phyloP scores from a whole-genome alignment of 1,284 basidiomycete genomes.

The Neotropicomus parvogracilis region DNA sequence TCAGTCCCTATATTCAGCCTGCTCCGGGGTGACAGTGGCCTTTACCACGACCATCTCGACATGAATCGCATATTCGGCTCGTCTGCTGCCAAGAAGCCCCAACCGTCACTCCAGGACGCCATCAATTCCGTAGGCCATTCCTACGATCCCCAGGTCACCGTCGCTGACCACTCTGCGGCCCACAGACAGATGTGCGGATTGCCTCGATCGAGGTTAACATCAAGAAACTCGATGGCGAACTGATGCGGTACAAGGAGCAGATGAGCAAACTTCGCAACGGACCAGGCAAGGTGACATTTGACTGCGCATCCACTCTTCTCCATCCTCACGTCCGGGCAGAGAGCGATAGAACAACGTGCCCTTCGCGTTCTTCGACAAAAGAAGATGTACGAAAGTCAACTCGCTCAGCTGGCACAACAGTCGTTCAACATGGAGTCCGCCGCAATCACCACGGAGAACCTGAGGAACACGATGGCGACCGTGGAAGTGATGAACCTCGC shows the following conservation, averaged over 20 bases:
- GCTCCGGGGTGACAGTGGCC: no score
- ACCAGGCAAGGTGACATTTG: constrained; percentile 79
- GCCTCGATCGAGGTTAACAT: constrained; percentile 95
- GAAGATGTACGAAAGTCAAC: constrained; percentile 92
- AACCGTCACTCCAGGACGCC: constrained; percentile 86
- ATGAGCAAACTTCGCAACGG: constrained; percentile 93
- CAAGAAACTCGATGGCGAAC: constrained; percentile 93
- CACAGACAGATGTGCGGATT: constrained; percentile 88
- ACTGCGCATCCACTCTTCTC: neutral
- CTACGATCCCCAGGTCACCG: constrained; percentile 4
- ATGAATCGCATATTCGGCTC: constrained; percentile 86
- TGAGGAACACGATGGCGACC: constrained; percentile 99
- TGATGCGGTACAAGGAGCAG: constrained; percentile 91
- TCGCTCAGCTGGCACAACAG: constrained; percentile 90
- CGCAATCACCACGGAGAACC: constrained; percentile 92
- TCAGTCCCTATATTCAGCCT: no score
- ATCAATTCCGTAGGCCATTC: constrained; percentile 70
- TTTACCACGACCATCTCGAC: neutral
- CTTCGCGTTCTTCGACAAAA: constrained; percentile 93
- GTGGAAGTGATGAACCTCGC: constrained; percentile 97
- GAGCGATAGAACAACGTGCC: constrained; percentile 93
- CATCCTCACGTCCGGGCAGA: constrained; percentile 40
- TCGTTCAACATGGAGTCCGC: constrained; percentile 99
- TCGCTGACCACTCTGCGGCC: constrained; percentile 12
- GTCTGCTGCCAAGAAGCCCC: constrained; percentile 78